Conservation (phyloP, 2,329 filamentous ascomycete genomes). For the Calonectria henricotiae region DNA sequence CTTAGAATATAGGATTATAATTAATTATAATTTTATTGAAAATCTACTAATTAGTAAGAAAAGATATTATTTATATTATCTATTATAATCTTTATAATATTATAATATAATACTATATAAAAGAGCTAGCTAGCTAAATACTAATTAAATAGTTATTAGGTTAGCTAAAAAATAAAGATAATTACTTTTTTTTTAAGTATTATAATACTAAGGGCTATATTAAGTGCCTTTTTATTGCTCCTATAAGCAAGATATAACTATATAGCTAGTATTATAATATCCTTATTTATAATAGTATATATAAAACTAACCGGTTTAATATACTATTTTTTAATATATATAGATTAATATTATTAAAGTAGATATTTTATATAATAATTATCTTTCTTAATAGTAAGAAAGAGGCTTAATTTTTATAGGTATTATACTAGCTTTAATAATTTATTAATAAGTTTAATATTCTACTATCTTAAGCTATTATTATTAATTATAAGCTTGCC, state of each 20-base stretch:
- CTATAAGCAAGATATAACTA: neutral
- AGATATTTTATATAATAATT: neutral
- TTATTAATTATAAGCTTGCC: neutral
- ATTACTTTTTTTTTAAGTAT: no score
- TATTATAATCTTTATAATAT: no score
- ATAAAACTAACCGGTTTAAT: constrained; percentile 12
- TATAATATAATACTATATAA: no score
- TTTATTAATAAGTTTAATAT: neutral
- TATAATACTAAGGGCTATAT: no score
- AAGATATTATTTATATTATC: no score
- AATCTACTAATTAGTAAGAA: no score
- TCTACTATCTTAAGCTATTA: neutral
- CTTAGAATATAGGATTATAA: no score
- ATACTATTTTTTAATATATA: constrained; percentile 20
- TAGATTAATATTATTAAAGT: neutral
- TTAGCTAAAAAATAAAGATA: no score
- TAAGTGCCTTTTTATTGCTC: neutral
- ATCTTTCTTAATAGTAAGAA: neutral
- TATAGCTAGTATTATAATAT: neutral
- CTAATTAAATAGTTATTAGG: no score
- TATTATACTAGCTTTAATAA: neutral
- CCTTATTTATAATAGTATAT: neutral
- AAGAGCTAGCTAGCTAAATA: no score
- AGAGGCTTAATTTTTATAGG: neutral
- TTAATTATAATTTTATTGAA: no score